Conservation (phyloP, 768 basidiomycete genomes). For the Lactarius hatsudake region DNA sequence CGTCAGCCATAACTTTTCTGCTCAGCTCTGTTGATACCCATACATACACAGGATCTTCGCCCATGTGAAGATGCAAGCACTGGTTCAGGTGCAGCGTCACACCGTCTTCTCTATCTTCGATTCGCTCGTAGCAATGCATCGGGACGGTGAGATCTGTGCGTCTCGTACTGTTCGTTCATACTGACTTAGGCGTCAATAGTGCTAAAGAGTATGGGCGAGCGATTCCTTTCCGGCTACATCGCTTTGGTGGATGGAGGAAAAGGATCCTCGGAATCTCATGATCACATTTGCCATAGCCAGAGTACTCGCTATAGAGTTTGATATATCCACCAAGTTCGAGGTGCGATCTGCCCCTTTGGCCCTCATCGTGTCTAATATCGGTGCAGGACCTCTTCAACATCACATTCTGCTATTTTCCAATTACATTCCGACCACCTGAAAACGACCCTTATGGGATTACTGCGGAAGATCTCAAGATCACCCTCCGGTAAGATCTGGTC, state of each 20-base stretch:
- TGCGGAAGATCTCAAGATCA: conserved; percentile 74
- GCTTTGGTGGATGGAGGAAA: conserved; percentile 91
- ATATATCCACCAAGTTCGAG: conserved; percentile 71
- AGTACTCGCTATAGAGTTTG: conserved; percentile 87
- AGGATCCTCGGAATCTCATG: conserved; percentile 93
- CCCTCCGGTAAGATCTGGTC: conserved; percentile 53
- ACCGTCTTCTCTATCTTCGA: conserved; percentile 81
- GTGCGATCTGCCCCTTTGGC: conserved; percentile 42
- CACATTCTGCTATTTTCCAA: conserved; percentile 97
- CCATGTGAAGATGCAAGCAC: conserved; percentile 76
- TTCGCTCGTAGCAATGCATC: conserved; percentile 64
- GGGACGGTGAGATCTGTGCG: conserved; percentile 41
- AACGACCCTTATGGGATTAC: conserved; percentile 93
- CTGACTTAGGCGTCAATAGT: conserved; percentile 40
- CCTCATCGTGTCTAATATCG: neutral
- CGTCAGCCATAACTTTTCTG: conserved; percentile 47
- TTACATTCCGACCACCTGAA: conserved; percentile 91
- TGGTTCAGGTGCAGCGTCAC: conserved; percentile 81
- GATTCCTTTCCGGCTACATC: conserved; percentile 75
- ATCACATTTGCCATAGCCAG: conserved; percentile 84
- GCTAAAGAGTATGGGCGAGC: conserved; percentile 66
- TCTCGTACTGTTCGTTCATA: neutral
- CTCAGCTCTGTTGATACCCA: neutral
- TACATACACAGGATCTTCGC: conserved; percentile 57
- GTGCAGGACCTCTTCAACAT: conserved; percentile 86